Conservation (phyloP, 2,329 filamentous ascomycete genomes). For the Metarhizium sp. region DNA sequence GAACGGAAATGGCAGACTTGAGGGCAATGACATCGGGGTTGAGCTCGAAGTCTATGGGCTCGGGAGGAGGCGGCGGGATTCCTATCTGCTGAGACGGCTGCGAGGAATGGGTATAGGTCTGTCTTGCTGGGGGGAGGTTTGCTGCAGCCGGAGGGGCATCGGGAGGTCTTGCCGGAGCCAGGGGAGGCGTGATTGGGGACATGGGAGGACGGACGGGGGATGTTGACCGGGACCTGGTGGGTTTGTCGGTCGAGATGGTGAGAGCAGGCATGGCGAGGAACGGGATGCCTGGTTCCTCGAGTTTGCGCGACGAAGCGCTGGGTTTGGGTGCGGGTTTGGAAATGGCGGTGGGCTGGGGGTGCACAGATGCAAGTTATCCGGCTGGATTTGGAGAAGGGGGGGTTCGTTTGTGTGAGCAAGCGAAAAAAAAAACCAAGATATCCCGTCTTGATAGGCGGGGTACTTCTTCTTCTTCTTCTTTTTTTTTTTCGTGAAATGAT, state of each 20-base stretch:
- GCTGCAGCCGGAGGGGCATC: constrained; percentile 8
- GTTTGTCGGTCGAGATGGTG: constrained; percentile 20
- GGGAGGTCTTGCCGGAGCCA: constrained; percentile 26
- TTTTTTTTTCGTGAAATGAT: too few species aligned
- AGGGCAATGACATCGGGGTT: constrained; percentile 86
- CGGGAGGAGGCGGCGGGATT: constrained; percentile 37
- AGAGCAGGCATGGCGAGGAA: constrained; percentile 19
- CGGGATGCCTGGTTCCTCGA: background rate
- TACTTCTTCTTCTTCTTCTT: too few species aligned
- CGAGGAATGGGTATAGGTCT: constrained; percentile 32
- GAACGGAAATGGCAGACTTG: constrained; percentile 72
- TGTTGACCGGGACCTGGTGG: constrained; percentile 22
- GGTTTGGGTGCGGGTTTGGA: background rate
- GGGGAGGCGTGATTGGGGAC: constrained; percentile 46
- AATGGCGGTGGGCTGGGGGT: background rate
- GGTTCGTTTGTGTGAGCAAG: too few species aligned
- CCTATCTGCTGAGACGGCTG: constrained; percentile 29
- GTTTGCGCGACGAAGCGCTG: background rate
- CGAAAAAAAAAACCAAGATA: too few species aligned
- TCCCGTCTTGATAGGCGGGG: too few species aligned
- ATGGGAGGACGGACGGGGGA: constrained; percentile 41
- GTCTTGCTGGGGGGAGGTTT: constrained; percentile 17
- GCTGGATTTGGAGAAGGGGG: too few species aligned
- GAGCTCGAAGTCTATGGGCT: constrained; percentile 46
- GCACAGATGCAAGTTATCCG: too few species aligned